Evolutionary conservation across 2,329 filamentous ascomycete genomes (phyloP).

Genomic region (Alternaria postmessia): DNA sequence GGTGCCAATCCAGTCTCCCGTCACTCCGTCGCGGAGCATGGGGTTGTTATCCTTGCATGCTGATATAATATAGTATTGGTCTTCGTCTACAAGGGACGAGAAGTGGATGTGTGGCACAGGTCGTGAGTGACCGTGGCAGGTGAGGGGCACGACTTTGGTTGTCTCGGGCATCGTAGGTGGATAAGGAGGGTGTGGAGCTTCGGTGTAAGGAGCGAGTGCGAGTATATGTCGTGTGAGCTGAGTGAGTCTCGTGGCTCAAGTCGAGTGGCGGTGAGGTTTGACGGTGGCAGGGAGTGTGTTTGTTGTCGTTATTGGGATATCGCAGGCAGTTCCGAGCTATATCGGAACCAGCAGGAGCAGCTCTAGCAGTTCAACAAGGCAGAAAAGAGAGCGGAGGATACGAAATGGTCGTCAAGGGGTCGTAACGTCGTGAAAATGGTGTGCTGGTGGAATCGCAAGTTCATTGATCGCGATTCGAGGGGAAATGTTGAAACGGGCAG

Average conservation of each 20-base stretch:
- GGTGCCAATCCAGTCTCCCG: slow-evolving; percentile 82
- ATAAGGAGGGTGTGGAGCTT: slow-evolving; percentile 4
- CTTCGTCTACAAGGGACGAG: slow-evolving; percentile 81
- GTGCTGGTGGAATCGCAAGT: slow-evolving; percentile 17
- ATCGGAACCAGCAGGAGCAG: slow-evolving; percentile 1
- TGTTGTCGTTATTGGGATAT: slow-evolving; percentile 10
- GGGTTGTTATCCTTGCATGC: slow-evolving; percentile 98
- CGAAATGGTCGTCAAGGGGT: slow-evolving; percentile 39
- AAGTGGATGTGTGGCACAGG: slow-evolving; percentile 92
- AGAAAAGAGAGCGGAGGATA: slow-evolving; percentile 26
- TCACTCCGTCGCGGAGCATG: slow-evolving; percentile 95
- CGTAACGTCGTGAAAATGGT: slow-evolving; percentile 42
- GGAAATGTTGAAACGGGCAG: slow-evolving; percentile 25
- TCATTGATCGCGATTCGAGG: slow-evolving; percentile 17
- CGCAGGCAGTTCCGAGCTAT: slow-evolving; percentile 12
- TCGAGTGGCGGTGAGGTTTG: slow-evolving; percentile 22
- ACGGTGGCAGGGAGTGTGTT: slow-evolving; percentile 22
- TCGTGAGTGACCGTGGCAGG: slow-evolving; percentile 92
- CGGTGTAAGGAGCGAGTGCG: neutral
- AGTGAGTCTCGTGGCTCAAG: slow-evolving; percentile 2
- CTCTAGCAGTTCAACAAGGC: slow-evolving; percentile 9
- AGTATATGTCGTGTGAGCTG: neutral
- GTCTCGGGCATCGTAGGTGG: slow-evolving; percentile 48
- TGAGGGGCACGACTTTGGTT: slow-evolving; percentile 79
- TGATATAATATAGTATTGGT: slow-evolving; percentile 90